Evolutionary conservation across 2,329 filamentous ascomycete species (phyloP).

Genomic region (Ilyonectria mors-panacis): DNA sequence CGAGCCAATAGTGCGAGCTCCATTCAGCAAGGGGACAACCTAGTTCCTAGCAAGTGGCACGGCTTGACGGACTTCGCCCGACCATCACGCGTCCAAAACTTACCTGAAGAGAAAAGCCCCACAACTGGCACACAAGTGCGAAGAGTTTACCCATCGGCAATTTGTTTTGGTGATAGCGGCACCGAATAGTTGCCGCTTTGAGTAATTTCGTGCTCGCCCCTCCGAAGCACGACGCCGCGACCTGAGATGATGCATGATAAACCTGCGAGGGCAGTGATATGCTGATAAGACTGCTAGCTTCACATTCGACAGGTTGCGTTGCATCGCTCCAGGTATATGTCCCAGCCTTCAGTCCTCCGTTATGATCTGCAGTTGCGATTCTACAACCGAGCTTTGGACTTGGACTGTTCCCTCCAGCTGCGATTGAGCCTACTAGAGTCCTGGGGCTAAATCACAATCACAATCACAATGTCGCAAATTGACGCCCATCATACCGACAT

Average conservation of each 20-base stretch:
- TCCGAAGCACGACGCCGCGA: background rate
- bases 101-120: background rate
- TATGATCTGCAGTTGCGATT: background rate
- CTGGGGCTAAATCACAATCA: background rate
- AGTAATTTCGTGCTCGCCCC: slow-evolving; percentile 3
- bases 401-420: background rate
- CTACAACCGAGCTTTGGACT: background rate
- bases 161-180: background rate
- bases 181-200: background rate
- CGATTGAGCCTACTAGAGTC: background rate
- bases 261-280: background rate
- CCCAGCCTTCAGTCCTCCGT: background rate
- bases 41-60: background rate
- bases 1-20: background rate
- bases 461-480: background rate
- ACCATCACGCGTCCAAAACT: background rate
- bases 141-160: background rate
- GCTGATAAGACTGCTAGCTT: background rate
- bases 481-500: background rate
- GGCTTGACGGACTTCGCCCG: background rate
- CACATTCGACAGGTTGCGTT: background rate
- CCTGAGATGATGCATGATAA: background rate
- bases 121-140: background rate
- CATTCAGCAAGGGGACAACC: too few relatives aligned
- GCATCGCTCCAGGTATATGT: background rate